Percentiles rank a stretch among this genome's conserved stretches.
These are phyloP conservation scores for Ogataea chonburiensis DNA, from an alignment of 805 yeast genomes.

Conservation along the genomic window DNA sequence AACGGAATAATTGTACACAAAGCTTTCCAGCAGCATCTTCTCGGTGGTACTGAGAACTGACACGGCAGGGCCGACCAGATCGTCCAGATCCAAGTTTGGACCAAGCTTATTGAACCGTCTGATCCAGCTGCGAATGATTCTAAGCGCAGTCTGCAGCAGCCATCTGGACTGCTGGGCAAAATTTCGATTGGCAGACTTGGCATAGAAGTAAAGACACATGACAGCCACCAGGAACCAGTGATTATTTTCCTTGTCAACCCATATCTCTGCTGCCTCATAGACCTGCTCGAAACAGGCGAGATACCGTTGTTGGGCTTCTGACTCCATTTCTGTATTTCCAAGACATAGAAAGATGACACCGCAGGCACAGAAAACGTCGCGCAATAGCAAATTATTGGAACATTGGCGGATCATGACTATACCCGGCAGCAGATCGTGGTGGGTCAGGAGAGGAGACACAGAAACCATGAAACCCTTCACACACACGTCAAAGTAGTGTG, in stretches of 20 bases:
- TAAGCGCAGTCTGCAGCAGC: conserved; percentile 36
- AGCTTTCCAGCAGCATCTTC: conserved; percentile 42
- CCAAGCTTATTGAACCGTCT: background rate
- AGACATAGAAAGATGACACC: conserved; percentile 40
- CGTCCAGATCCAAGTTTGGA: conserved; percentile 4
- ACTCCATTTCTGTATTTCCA: conserved; percentile 29
- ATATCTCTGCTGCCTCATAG: conserved; percentile 18
- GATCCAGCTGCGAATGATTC: conserved; percentile 31
- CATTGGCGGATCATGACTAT: conserved; percentile 41
- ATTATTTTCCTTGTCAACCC: conserved; percentile 29
- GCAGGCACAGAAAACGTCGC: conserved; percentile 38
- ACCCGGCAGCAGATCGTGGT: conserved; percentile 39
- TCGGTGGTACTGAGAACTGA: conserved; percentile 16
- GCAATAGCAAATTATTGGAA: conserved; percentile 22
- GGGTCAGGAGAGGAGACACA: conserved; percentile 43
- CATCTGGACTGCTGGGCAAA: conserved; percentile 29
- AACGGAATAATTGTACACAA: conserved; percentile 41
- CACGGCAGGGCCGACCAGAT: background rate
- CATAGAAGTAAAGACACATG: conserved; percentile 39
- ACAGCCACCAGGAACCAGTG: conserved; percentile 42
- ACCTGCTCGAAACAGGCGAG: conserved; percentile 24
- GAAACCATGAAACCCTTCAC: conserved; percentile 41
- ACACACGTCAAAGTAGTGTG: conserved; percentile 35
- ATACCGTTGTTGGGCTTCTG: conserved; percentile 25
- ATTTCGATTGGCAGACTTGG: conserved; percentile 32